Evolutionary conservation across 352 stramenopile species (phyloP).

Genomic region (Pythium dissotocum): DNA sequence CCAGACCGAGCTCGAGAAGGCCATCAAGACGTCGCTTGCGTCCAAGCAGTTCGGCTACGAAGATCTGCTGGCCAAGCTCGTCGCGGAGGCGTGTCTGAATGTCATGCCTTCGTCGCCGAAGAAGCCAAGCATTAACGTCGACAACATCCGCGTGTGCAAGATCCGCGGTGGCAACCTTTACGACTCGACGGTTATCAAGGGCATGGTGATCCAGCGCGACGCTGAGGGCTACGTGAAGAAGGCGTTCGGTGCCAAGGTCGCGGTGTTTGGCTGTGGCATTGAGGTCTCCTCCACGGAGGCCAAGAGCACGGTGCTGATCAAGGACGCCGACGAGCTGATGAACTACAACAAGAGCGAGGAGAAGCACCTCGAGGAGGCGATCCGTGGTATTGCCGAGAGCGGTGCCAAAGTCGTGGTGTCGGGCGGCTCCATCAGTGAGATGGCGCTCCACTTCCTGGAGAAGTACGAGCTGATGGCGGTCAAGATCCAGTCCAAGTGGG

Average conservation of each 20-base stretch:
- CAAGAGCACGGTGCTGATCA: slow-evolving; percentile 99
- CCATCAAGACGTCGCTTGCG: slow-evolving; percentile 93
- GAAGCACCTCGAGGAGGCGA: slow-evolving; percentile 97
- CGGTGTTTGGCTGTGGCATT: slow-evolving; percentile 97
- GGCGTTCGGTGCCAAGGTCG: slow-evolving; percentile 93
- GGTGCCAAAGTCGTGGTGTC: slow-evolving; percentile 96
- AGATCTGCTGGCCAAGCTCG: slow-evolving; percentile 92
- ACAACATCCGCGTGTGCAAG: slow-evolving; percentile 98
- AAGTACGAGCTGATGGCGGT: slow-evolving; percentile 97
- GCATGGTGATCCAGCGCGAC: slow-evolving; percentile 96
- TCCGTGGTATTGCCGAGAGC: slow-evolving; percentile 95
- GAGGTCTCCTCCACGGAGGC: slow-evolving; percentile 97
- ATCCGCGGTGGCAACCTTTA: slow-evolving; percentile 95
- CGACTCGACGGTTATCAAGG: slow-evolving; percentile 96
- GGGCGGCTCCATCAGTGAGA: slow-evolving; percentile 97
- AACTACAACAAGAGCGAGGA: slow-evolving; percentile 99
- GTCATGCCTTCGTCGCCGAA: slow-evolving; percentile 90
- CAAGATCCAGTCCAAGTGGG: slow-evolving; percentile 98
- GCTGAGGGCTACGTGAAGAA: slow-evolving; percentile 93
- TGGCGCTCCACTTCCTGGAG: slow-evolving; percentile 99
- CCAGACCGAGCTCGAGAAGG: slow-evolving; percentile 81
- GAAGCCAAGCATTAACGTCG: slow-evolving; percentile 92
- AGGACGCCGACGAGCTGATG: slow-evolving; percentile 98
- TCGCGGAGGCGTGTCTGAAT: slow-evolving; percentile 94
- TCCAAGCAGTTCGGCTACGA: slow-evolving; percentile 99